Percentiles rank a stretch among this genome's conserved stretches.
Evolutionary conservation across 2,329 filamentous ascomycete species (phyloP).

Genomic region (Coniochaeta prunicola): DNA sequence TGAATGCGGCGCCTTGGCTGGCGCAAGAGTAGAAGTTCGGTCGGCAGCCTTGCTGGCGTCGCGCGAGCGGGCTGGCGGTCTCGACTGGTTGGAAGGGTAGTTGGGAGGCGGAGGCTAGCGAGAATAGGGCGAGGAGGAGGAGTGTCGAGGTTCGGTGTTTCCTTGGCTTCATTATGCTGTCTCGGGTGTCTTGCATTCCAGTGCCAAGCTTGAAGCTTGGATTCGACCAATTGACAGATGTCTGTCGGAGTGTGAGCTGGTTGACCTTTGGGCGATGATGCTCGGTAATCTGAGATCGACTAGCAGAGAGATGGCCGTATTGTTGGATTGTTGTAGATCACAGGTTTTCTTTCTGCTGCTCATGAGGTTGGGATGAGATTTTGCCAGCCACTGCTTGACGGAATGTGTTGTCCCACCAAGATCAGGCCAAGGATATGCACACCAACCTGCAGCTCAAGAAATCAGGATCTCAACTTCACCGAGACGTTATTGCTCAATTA

Average conservation of each 20-base stretch:
- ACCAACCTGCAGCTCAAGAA: neutral
- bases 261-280: neutral
- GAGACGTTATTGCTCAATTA: neutral
- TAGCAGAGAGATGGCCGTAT: no score
- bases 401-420: neutral
- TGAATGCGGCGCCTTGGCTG: conserved; percentile 36
- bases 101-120: conserved; percentile 11
- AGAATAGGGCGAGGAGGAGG: conserved; percentile 4
- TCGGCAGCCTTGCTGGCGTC: conserved; percentile 30
- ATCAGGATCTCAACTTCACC: neutral
- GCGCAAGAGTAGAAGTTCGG: conserved; percentile 44
- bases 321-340: no score
- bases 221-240: neutral
- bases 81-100: conserved; percentile 21
- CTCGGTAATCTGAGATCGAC: neutral
- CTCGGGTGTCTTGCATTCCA: neutral
- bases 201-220: neutral
- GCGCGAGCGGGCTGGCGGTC: conserved; percentile 15
- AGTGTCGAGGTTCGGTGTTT: neutral
- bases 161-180: neutral
- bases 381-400: neutral
- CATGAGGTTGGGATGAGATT: neutral
- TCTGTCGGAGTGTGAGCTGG: no score
- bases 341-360: neutral
- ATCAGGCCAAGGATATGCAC: neutral